Percentiles rank a stretch among this genome's conserved stretches.
phyloP scores from a whole-genome alignment of 2,329 filamentous ascomycete genomes.

The Balansia obtecta region DNA sequence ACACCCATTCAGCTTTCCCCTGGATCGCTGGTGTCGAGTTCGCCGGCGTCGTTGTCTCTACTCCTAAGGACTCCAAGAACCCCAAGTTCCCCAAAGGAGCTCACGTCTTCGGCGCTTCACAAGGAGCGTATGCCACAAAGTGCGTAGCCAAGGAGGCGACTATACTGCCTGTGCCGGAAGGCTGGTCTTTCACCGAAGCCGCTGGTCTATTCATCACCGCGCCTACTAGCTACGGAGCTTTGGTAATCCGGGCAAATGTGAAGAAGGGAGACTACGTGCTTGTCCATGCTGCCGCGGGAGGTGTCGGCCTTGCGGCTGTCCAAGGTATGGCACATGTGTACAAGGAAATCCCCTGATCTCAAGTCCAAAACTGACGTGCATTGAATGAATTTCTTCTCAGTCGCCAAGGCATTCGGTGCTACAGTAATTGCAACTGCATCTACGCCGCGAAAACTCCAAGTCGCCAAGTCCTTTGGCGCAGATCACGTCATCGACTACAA shows the following conservation, averaged over 20 bases:
- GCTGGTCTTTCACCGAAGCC: slow-evolving; percentile 75
- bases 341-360: neutral
- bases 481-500: slow-evolving; percentile 74
- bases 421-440: slow-evolving; percentile 90
- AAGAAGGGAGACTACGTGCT: slow-evolving; percentile 76
- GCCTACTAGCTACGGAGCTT: slow-evolving; percentile 74
- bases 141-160: slow-evolving; percentile 53
- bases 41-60: slow-evolving; percentile 60
- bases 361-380: no score
- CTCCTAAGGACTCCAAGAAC: slow-evolving; percentile 38
- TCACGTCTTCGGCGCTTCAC: slow-evolving; percentile 73
- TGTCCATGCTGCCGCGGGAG: slow-evolving; percentile 84
- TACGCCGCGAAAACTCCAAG: slow-evolving; percentile 62
- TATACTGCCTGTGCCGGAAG: slow-evolving; percentile 62
- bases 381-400: slow-evolving; percentile 13
- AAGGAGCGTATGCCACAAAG: slow-evolving; percentile 77
- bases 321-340: slow-evolving; percentile 38
- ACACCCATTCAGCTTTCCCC: slow-evolving; percentile 50
- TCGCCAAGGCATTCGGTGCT: slow-evolving; percentile 85
- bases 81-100: slow-evolving; percentile 65
- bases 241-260: slow-evolving; percentile 67
- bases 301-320: slow-evolving; percentile 82
- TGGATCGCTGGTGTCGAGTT: slow-evolving; percentile 86
- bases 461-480: slow-evolving; percentile 71
- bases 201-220: slow-evolving; percentile 87